phyloP scores from a whole-genome alignment of 139 green algal species.

The Deuterostichococcus epilithicus region DNA sequence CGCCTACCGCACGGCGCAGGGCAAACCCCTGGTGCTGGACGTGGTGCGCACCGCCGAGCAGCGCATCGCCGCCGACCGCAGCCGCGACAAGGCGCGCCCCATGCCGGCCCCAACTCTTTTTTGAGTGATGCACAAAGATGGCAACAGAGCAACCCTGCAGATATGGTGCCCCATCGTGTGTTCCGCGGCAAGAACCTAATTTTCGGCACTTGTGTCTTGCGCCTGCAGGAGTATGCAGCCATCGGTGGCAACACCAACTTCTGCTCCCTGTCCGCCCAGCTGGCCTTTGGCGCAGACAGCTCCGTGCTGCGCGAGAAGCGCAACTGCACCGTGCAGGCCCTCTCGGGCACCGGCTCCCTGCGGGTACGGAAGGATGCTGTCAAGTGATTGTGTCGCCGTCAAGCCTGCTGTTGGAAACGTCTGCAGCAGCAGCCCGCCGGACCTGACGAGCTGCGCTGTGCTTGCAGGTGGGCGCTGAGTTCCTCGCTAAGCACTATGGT shows the following conservation, averaged over 20 bases:
- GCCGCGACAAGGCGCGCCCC: constrained; percentile 24
- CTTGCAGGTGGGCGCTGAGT: constrained; percentile 60
- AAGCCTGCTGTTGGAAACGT: neutral
- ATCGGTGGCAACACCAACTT: constrained; percentile 78
- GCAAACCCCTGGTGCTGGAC: constrained; percentile 48
- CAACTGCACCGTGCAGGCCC: constrained; percentile 72
- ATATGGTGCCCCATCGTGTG: too few relatives aligned
- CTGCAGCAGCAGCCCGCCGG: neutral
- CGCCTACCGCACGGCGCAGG: constrained; percentile 74
- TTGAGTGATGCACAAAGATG: too few relatives aligned
- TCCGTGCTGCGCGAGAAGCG: constrained; percentile 30
- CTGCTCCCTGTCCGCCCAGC: constrained; percentile 47
- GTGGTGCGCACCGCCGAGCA: constrained; percentile 37
- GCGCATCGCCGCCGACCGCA: constrained; percentile 16
- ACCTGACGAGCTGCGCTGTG: neutral
- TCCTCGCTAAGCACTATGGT: constrained; percentile 66
- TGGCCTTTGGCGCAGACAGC: constrained; percentile 66
- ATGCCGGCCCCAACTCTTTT: neutral
- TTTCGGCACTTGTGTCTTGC: neutral
- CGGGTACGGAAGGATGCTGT: constrained; percentile 42
- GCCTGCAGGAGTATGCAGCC: constrained; percentile 72
- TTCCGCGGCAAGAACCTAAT: too few relatives aligned
- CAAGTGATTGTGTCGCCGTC: neutral
- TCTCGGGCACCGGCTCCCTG: constrained; percentile 94
- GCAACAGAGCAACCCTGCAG: too few relatives aligned